These are phyloP conservation scores for Nymphaea colorata DNA, from an alignment of 164 flowering plant species.

Conservation along the genomic window DNA sequence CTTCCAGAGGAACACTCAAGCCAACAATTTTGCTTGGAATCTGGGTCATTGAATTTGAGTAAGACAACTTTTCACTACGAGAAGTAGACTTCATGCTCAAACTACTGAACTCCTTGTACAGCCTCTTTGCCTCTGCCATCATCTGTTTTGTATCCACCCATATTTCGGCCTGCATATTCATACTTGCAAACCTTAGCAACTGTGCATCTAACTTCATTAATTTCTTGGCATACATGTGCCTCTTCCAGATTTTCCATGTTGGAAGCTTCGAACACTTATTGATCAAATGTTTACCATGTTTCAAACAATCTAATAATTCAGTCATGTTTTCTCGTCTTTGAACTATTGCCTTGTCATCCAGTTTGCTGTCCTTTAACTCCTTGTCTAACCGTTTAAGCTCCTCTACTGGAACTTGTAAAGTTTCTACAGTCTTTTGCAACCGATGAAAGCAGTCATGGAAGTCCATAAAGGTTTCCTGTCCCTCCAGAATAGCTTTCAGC, in stretches of 20 bases:
- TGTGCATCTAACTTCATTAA: not conserved
- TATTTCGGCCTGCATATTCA: not conserved
- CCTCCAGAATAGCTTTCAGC: not conserved
- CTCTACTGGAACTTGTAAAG: too few species aligned
- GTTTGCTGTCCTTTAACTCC: too few species aligned
- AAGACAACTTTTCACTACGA: too few species aligned
- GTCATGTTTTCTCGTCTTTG: too few species aligned
- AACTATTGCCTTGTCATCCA: too few species aligned
- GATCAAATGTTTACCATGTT: not conserved
- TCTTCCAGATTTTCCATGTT: not conserved
- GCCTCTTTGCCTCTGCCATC: not conserved
- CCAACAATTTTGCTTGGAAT: not conserved
- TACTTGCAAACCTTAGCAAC: not conserved
- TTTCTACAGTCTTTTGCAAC: too few species aligned
- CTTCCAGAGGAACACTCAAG: not conserved
- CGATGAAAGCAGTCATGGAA: too few species aligned
- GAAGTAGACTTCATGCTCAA: too few species aligned
- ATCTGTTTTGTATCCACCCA: not conserved
- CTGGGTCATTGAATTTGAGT: too few species aligned
- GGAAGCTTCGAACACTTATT: not conserved
- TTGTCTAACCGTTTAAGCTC: too few species aligned
- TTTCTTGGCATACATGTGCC: not conserved
- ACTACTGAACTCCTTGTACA: not conserved
- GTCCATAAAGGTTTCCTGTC: too few species aligned
- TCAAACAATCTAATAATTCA: not conserved